Evolutionary conservation across 768 basidiomycete species (phyloP).

Genomic region (Boletus subcaerulescens): DNA sequence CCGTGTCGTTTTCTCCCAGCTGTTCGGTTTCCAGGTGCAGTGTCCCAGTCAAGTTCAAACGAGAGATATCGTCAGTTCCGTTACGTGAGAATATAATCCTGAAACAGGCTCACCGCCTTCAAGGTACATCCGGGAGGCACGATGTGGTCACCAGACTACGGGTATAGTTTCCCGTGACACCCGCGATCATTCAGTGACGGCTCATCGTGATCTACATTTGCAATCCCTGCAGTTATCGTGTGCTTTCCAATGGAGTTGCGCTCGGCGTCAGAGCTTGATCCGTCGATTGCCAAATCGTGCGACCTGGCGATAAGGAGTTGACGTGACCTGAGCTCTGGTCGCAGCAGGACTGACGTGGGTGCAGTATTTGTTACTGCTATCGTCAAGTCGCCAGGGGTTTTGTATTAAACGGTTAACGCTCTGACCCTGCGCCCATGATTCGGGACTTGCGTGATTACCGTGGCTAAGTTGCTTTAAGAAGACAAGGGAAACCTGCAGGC

Average conservation of each 20-base stretch:
- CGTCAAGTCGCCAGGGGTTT: neutral
- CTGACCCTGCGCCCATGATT: neutral
- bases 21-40: neutral
- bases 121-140: too few species aligned
- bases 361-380: neutral
- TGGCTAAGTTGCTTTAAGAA: conserved; percentile 6
- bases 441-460: neutral
- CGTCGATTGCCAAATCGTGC: too few species aligned
- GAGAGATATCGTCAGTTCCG: too few species aligned
- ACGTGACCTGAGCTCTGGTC: neutral
- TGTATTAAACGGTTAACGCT: neutral
- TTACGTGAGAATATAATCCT: neutral
- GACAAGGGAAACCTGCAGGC: neutral
- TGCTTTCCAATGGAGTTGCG: neutral
- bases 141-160: neutral
- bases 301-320: neutral
- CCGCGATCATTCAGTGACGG: neutral
- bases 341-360: neutral
- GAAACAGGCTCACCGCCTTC: too few species aligned
- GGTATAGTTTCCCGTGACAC: neutral
- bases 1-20: neutral
- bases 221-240: neutral
- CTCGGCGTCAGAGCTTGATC: neutral
- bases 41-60: too few species aligned
- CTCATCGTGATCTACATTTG: neutral